Evolutionary conservation across 2,329 filamentous ascomycete species (phyloP), one percentile per base, ranked within the genome.

Genomic region (Immersiporthe knoxdaviesiana): DNA sequence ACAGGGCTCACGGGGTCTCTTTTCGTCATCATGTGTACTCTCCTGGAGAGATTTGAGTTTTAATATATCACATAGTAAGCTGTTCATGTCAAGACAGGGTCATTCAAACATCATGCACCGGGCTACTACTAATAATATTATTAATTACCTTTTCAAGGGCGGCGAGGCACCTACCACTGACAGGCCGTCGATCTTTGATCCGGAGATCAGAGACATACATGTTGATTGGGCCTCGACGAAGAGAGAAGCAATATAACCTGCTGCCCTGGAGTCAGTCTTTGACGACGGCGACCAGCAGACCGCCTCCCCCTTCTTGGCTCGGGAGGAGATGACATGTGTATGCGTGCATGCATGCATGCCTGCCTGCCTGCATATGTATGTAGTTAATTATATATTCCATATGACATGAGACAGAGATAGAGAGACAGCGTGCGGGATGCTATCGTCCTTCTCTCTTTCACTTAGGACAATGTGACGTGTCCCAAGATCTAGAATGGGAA

Each of bases 181-280:
- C 37, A 47, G 35, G 18, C 35, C 32, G 56, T 59, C 52, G 27
- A 56, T 50, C 63, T 18, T 18, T 54, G 27, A 56, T 30, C 52
- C 30, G 56, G 8, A 37, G 32, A 35, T 59, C 56, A 59, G 32
- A 59, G 56, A 59, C 50, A 60, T 59, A 59, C 50, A 60, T 59
- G 63, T 52, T 59, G 62, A 44, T 62, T 59, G 30, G 56, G 44
- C 5, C 24, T 54, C 66, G 65, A 65, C 58, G 24, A 62, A 58
- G 21, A 27, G 44, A 18, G 27, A 47, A 47, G 21, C 11, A 47
- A 47, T 47, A 47, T 47, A 2, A 47, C 18, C n/a, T 47, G 44
- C 30, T 56, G 18, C 14, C 47, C 39, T 63, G 63, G 60, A 66
- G 58, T n/a, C n/a, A 11, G 50, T 27, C 58, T 50, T 68, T 50